Evolutionary conservation across 2,329 filamentous ascomycete genomes (phyloP).

Genomic region (Penicillium sp.): DNA sequence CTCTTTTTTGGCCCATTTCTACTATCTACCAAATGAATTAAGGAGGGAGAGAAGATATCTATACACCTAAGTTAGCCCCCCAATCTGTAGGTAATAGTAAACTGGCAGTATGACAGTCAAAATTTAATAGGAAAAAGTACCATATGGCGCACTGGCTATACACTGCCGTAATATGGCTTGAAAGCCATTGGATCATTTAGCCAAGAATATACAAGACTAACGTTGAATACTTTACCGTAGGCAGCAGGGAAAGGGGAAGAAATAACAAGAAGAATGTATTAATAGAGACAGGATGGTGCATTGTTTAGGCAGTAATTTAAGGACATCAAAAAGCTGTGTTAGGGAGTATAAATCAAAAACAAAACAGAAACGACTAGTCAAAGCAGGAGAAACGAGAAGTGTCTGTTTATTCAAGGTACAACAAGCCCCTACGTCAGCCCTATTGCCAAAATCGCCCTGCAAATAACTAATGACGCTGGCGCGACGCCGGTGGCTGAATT

Average conservation of each 20-base stretch:
- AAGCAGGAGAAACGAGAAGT: background rate
- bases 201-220: background rate
- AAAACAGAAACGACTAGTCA: background rate
- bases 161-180: too few relatives aligned
- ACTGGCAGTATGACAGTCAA: too few relatives aligned
- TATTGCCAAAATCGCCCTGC: background rate
- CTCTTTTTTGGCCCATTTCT: too few relatives aligned
- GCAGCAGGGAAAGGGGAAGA: background rate
- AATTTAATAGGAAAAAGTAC: too few relatives aligned
- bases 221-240: background rate
- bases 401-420: background rate
- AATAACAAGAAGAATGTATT: background rate
- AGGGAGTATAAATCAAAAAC: background rate
- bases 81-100: too few relatives aligned
- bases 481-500: conserved; percentile 18
- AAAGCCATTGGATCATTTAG: background rate
- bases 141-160: too few relatives aligned
- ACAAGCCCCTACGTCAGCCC: conserved; percentile 7
- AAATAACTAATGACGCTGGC: conserved; percentile 13
- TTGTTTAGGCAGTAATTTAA: background rate
- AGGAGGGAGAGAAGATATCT: too few relatives aligned
- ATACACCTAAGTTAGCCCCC: too few relatives aligned
- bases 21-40: too few relatives aligned
- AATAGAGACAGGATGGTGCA: background rate
- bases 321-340: background rate